These are phyloP conservation scores for Pseudogymnoascus sp. DNA, from an alignment of 2,329 filamentous ascomycete genomes.

Conservation along the genomic window DNA sequence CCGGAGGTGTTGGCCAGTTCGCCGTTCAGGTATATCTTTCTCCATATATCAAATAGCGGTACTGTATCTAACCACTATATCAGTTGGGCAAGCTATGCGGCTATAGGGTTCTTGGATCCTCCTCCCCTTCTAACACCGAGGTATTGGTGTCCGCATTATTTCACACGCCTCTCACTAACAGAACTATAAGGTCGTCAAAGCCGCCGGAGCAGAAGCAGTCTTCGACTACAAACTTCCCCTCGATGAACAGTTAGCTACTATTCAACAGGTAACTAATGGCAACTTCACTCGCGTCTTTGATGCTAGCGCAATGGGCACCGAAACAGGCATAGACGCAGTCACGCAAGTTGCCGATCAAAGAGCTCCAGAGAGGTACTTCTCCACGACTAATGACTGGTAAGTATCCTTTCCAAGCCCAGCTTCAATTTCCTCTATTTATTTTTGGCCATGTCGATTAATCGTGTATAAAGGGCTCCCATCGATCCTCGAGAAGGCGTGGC, in stretches of 20 bases:
- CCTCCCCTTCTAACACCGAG: constrained; percentile 27
- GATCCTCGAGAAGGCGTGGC: constrained; percentile 15
- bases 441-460: neutral
- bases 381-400: constrained; percentile 32
- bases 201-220: constrained; percentile 28
- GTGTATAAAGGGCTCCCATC: constrained; percentile 16
- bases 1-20: constrained; percentile 32
- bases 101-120: constrained; percentile 33
- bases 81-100: constrained; percentile 32
- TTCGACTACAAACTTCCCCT: constrained; percentile 27
- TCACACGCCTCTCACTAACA: neutral
- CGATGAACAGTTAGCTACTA: constrained; percentile 28
- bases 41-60: no score
- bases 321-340: constrained; percentile 29
- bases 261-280: constrained; percentile 28
- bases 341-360: constrained; percentile 19
- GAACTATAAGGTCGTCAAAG: constrained; percentile 24
- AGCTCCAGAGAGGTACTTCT: constrained; percentile 26
- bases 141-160: neutral
- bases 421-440: neutral
- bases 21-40: constrained; percentile 25
- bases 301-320: constrained; percentile 25
- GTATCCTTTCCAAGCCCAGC: neutral
- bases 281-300: constrained; percentile 32
- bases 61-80: neutral